phyloP scores from a whole-genome alignment of 371 early-diverging fungal species.

The Quaeritorhiza haematococci region DNA sequence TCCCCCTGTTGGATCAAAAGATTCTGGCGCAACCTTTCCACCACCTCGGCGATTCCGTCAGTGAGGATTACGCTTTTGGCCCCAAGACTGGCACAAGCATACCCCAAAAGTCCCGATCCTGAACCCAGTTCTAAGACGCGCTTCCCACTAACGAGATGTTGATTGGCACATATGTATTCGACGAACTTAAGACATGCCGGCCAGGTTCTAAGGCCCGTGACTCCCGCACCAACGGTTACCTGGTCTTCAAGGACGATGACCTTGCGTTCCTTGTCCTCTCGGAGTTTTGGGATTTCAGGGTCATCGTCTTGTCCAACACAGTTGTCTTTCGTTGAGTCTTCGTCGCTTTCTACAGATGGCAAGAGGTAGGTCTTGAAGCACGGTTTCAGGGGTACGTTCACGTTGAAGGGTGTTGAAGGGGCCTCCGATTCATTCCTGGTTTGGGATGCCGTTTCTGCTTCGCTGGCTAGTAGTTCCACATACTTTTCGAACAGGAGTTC shows the following conservation, averaged over 20 bases:
- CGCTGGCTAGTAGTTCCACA: not conserved
- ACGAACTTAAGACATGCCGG: constrained; percentile 40
- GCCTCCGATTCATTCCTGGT: too few species aligned
- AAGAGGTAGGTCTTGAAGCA: constrained; percentile 1
- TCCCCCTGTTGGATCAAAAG: constrained; percentile 28
- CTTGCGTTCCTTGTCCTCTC: not conserved
- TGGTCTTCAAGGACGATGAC: constrained; percentile 35
- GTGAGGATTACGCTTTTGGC: constrained; percentile 35
- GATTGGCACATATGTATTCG: constrained; percentile 25
- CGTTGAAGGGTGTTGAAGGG: too few species aligned
- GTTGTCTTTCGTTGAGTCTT: constrained; percentile 1
- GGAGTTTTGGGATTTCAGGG: too few species aligned
- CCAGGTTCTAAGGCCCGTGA: constrained; percentile 52
- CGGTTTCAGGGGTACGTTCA: too few species aligned
- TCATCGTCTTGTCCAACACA: too few species aligned
- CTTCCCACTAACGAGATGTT: constrained; percentile 23
- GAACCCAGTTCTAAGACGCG: constrained; percentile 47
- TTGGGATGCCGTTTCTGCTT: not conserved
- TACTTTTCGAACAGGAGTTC: constrained; percentile 6
- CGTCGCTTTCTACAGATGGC: not conserved
- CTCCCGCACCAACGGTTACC: constrained; percentile 39
- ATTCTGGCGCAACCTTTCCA: constrained; percentile 31
- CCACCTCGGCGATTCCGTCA: constrained; percentile 29
- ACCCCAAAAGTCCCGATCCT: constrained; percentile 43
- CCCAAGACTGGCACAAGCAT: constrained; percentile 25